phyloP scores from a whole-genome alignment of 108 stramenopile species.

The Fragilaria radians region DNA sequence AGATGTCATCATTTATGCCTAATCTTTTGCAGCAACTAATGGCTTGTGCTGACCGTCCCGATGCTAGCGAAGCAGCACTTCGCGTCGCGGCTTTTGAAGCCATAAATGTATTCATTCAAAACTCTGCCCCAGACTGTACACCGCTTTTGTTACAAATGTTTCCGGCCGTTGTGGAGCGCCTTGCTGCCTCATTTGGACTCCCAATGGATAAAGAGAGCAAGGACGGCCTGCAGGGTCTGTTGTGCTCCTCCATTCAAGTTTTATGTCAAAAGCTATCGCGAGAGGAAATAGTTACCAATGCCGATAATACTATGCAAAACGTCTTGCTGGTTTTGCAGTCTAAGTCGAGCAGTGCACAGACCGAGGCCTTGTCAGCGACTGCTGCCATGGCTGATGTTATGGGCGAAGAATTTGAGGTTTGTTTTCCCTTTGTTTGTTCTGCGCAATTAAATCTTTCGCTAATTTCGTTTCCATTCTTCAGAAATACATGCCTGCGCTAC shows the following conservation, averaged over 20 bases:
- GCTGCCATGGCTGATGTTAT: conserved; percentile 79
- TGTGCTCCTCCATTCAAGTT: conserved; percentile 82
- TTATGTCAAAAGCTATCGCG: conserved; percentile 67
- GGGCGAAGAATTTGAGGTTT: conserved; percentile 74
- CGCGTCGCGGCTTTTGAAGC: conserved; percentile 83
- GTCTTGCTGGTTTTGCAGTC: conserved; percentile 83
- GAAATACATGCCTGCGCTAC: conserved; percentile 86
- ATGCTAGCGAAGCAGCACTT: conserved; percentile 74
- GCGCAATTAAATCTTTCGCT: not conserved
- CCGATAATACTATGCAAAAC: conserved; percentile 81
- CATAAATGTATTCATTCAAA: conserved; percentile 74
- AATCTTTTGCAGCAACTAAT: conserved; percentile 73
- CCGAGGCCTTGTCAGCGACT: conserved; percentile 91
- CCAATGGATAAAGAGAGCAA: conserved; percentile 75
- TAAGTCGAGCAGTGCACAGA: conserved; percentile 81
- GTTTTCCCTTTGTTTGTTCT: conserved; percentile 8
- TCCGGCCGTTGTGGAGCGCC: conserved; percentile 72
- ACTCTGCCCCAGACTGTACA: conserved; percentile 73
- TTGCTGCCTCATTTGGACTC: conserved; percentile 67
- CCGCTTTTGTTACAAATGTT: conserved; percentile 58
- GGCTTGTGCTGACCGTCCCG: conserved; percentile 74
- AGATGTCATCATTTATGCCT: conserved; percentile 69
- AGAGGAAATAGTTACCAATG: conserved; percentile 58
- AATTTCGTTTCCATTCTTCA: conserved; percentile 11
- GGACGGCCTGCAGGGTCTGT: conserved; percentile 77